Base-by-base conservation (phyloP, 1,139 yeast genomes). In the Hansenula lynferdii region DNA sequence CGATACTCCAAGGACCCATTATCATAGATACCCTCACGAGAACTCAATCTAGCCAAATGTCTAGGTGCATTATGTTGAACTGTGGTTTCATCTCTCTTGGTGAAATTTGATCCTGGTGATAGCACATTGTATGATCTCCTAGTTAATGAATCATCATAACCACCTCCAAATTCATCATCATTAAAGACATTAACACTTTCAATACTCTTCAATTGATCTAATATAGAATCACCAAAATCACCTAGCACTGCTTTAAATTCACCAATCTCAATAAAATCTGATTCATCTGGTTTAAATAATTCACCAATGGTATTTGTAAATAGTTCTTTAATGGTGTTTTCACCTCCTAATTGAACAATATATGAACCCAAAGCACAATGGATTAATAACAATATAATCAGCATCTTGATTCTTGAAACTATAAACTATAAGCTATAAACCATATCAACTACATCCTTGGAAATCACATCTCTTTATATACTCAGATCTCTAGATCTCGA, bases 241-340 rank as follows among this genome's bases (percentile, higher is more conserved):
- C 84, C 84, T 0, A 75, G 63, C 45, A 81, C 70, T 0, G 81
- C 86, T 42, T 70, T 72, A 49, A 80, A 77, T 0, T 86, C 86
- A 45, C 44, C 44, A 26, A 41, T 38, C 3, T 30, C 18, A 19
- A 41, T 34, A 5, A 39, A 30, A 8, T 34, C 21, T 5, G 12
- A 14, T 9, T 19, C 6, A 16, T 10, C 20, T 6, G 31, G 31
- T 28, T 28, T 28, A 12, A 28, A 19, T 12, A 8, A 4, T 11
- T 19, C 22, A 12, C 23, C 14, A n/a, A 14, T n/a, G 12, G 23
- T 12, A n/a, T 28, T 16, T n/a, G n/a, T 7, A 9, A 28, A 12
- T 6, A n/a, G n/a, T 12, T 28, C 31, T 3, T 28, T 23, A n/a
- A 28, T n/a, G 7, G 31, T 19, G 19, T 28, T 18, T 5, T n/a